Conservation (phyloP, 2,329 filamentous ascomycete species). For the Neospermospora avenae region DNA sequence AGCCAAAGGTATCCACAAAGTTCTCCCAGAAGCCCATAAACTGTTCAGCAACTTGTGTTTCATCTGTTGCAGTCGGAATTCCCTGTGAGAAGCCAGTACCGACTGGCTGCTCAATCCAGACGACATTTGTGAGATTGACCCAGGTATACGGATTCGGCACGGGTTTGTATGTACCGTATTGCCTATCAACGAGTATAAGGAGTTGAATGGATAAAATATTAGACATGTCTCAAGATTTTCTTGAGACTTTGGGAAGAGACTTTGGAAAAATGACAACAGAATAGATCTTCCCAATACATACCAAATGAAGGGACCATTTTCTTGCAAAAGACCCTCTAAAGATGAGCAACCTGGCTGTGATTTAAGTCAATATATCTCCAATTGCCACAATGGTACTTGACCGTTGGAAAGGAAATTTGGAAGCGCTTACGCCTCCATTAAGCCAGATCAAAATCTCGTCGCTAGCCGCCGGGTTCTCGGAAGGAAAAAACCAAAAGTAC, state of each 20-base stretch:
- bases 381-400: neutral
- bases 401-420: neutral
- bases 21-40: slow-evolving; percentile 79
- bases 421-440: slow-evolving; percentile 39
- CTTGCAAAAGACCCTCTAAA: slow-evolving; percentile 67
- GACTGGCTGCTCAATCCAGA: slow-evolving; percentile 34
- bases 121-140: slow-evolving; percentile 32
- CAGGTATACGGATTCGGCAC: slow-evolving; percentile 32
- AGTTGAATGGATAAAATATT: no score
- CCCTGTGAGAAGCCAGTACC: slow-evolving; percentile 33
- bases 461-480: slow-evolving; percentile 45
- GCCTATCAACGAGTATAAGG: slow-evolving; percentile 34
- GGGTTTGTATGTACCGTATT: slow-evolving; percentile 53
- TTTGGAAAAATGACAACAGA: no score
- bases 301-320: slow-evolving; percentile 72
- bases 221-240: no score
- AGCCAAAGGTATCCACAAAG: slow-evolving; percentile 67
- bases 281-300: no score
- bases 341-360: slow-evolving; percentile 55
- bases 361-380: slow-evolving; percentile 6
- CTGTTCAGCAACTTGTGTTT: slow-evolving; percentile 66
- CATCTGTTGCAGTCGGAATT: slow-evolving; percentile 58
- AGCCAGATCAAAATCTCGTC: slow-evolving; percentile 62
- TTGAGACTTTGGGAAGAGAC: no score
- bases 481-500: slow-evolving; percentile 68